These are phyloP conservation scores for Mentha longifolia DNA, from an alignment of 257 asterid genomes.

Conservation along the genomic window DNA sequence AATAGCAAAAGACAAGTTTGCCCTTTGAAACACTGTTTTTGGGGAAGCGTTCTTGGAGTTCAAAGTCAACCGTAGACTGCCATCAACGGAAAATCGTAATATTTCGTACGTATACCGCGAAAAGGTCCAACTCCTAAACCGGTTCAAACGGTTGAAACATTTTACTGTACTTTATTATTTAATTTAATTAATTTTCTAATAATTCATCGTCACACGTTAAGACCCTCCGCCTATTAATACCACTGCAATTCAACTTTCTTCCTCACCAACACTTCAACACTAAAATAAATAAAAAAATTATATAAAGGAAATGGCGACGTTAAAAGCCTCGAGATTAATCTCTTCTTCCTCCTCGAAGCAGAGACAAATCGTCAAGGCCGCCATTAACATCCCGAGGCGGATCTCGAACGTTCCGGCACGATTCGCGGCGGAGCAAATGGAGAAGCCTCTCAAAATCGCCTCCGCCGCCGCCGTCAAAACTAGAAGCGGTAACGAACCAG, in stretches of 20 bases:
- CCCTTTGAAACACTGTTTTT: not conserved
- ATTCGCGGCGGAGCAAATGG: constrained; percentile 25
- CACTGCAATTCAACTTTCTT: not conserved
- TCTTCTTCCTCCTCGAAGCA: constrained; percentile 7
- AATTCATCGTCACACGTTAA: not conserved
- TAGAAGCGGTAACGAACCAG: constrained; percentile 9
- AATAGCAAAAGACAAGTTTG: not conserved
- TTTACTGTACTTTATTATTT: too few relatives aligned
- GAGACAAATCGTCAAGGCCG: constrained; percentile 11
- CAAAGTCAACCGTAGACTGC: constrained; percentile 26
- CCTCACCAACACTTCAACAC: too few relatives aligned
- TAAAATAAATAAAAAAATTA: too few relatives aligned
- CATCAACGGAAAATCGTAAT: not conserved
- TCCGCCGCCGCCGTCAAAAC: not conserved
- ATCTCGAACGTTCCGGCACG: constrained; percentile 27
- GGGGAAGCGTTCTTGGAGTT: constrained; percentile 5
- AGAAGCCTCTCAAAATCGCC: constrained; percentile 3
- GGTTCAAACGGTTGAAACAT: constrained; percentile 37
- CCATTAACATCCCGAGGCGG: constrained; percentile 37
- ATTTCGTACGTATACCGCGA: not conserved
- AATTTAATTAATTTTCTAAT: not conserved
- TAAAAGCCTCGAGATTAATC: constrained; percentile 23
- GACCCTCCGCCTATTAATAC: not conserved
- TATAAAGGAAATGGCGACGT: constrained; percentile 25
- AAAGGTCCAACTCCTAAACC: constrained; percentile 32